Conservation (phyloP, 352 stramenopile species). For the Phytopythium boreale region DNA sequence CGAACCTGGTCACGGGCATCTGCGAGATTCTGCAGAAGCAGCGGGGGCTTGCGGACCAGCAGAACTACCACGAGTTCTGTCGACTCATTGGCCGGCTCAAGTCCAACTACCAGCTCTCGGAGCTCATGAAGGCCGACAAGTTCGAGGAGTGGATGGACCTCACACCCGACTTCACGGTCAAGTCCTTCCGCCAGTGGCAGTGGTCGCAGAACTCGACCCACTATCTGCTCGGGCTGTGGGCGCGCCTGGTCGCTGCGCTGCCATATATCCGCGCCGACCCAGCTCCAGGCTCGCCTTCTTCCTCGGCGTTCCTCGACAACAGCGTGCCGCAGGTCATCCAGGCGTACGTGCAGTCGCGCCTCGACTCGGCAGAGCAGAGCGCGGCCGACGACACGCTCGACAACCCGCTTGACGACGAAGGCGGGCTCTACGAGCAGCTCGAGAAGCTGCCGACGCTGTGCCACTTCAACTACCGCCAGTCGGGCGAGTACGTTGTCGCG, state of each 20-base stretch:
- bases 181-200: slow-evolving; percentile 96
- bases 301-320: slow-evolving; percentile 68
- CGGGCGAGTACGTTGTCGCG: slow-evolving; percentile 92
- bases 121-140: slow-evolving; percentile 95
- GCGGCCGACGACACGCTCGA: slow-evolving; percentile 92
- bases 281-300: slow-evolving; percentile 44
- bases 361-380: slow-evolving; percentile 94
- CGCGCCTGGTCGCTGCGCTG: slow-evolving; percentile 93
- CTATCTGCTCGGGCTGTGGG: slow-evolving; percentile 97
- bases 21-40: slow-evolving; percentile 93
- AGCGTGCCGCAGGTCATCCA: slow-evolving; percentile 89
- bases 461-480: slow-evolving; percentile 94
- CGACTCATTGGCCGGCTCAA: slow-evolving; percentile 96
- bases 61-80: slow-evolving; percentile 99
- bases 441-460: slow-evolving; percentile 96
- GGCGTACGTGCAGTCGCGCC: slow-evolving; percentile 95
- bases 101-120: slow-evolving; percentile 97
- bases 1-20: slow-evolving; percentile 92
- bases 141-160: slow-evolving; percentile 98
- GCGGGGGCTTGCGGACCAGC: slow-evolving; percentile 96
- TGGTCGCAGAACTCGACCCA: slow-evolving; percentile 94
- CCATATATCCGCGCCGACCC: slow-evolving; percentile 92
- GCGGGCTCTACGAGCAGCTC: slow-evolving; percentile 95
- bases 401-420: slow-evolving; percentile 96
- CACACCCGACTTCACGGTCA: slow-evolving; percentile 95